Evolutionary conservation across 1,139 yeast species (phyloP), one percentile per base, ranked within the genome.

Genomic region (Protomyces gravidus): DNA sequence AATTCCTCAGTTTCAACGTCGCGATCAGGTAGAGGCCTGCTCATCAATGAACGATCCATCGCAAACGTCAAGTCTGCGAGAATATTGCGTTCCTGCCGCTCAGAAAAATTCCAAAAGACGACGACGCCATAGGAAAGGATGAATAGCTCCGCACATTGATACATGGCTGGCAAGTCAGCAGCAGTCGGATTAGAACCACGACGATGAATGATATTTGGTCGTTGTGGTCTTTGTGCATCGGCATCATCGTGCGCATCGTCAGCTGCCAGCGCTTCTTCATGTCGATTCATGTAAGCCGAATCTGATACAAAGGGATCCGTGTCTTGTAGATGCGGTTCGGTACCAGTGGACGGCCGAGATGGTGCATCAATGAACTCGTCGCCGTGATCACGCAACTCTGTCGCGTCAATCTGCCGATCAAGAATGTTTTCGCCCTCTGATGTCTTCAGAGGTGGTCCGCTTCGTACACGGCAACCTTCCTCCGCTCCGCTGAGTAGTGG

Each of bases 101-200:
- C 97, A 1, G 94, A 84, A 67, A 92, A 89, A 70, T 92, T 92
- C 98, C 98, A 92, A 69, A 92, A 90, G 15, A 92, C 97, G 19
- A 92, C 89, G 23, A 92, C 95, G 15, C 98, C 98, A 69, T 92
- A 92, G 60, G 83, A 84, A 70, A 92, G 84, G 5, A 92, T 81
- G 68, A 92, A 92, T 78, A 92, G 50, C 45, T 59, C 62, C 3
- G 62, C 59, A 26, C 48, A 47, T 36, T 50, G 49, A 42, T 59
- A 59, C 62, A 59, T 55, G 30, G 56, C 59, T 23, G 62, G 55
- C 32, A 59, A 17, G 21, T 50, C 51, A 25, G 52, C 55, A 17
- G 62, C 58, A 5, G 55, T 45, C 7, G 55, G 55, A 23, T 47
- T 48, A 11, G 52, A 53, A 32, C 49, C 50, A 9, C 58, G 52